Conservation (phyloP, 164 flowering plant genomes). For the Litsea cubeba region DNA sequence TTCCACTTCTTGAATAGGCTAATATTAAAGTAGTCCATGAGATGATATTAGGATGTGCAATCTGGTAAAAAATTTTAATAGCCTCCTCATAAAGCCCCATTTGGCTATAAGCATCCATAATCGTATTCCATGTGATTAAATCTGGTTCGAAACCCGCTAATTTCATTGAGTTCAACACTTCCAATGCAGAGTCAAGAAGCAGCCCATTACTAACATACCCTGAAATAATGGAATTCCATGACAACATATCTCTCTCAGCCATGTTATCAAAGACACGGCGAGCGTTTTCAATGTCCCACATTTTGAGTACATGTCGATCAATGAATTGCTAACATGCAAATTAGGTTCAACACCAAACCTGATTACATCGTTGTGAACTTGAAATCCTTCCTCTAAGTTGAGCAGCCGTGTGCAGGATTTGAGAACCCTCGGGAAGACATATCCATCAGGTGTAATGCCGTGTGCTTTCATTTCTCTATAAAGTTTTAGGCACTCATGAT, state of each 20-base stretch:
- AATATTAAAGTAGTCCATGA: slow-evolving; percentile 52
- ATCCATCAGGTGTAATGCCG: slow-evolving; percentile 41
- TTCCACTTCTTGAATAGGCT: slow-evolving; percentile 44
- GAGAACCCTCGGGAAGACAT: slow-evolving; percentile 47
- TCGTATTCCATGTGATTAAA: slow-evolving; percentile 45
- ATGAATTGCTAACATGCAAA: slow-evolving; percentile 33
- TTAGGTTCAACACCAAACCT: slow-evolving; percentile 24
- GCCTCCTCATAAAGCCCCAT: slow-evolving; percentile 47
- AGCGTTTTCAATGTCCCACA: slow-evolving; percentile 33
- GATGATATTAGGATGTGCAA: slow-evolving; percentile 44
- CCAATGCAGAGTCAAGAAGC: slow-evolving; percentile 23
- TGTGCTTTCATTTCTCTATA: slow-evolving; percentile 25
- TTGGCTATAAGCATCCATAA: slow-evolving; percentile 48
- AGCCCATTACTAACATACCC: slow-evolving; percentile 41
- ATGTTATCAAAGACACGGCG: slow-evolving; percentile 35
- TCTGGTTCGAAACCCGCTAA: slow-evolving; percentile 36
- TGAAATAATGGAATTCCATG: slow-evolving; percentile 55
- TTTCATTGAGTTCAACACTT: slow-evolving; percentile 31
- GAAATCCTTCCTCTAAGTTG: slow-evolving; percentile 26
- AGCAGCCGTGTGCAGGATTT: slow-evolving; percentile 32
- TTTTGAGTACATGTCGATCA: slow-evolving; percentile 56
- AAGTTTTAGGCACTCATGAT: slow-evolving; percentile 21
- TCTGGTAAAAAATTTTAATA: slow-evolving; percentile 27
- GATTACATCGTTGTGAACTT: slow-evolving; percentile 39
- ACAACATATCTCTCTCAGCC: slow-evolving; percentile 36